Evolutionary conservation across 73 alveolate genomes (phyloP), one percentile per base, ranked within the genome.

Genomic region (Effrenium voratum): DNA sequence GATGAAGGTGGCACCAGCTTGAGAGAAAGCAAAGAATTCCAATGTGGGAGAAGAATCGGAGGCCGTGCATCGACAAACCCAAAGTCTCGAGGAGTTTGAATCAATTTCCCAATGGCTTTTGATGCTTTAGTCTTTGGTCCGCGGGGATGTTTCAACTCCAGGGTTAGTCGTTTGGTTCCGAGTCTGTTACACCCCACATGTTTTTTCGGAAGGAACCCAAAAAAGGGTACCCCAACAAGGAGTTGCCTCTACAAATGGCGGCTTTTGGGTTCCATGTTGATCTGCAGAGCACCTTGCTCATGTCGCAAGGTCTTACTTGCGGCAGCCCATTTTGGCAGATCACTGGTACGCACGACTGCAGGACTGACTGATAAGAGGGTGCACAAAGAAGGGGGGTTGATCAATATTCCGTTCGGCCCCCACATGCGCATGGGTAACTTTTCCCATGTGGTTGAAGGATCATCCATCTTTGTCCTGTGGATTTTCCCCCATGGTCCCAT

Each of bases 271-370:
- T 13, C 44, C 10, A 26, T 68, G 44, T 36, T 0, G 41, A 0
- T 30, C 22, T 12, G 44, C 34, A 68, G 41, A 2, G 44, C 34
- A 45, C 2, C 19, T 32, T 8, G 46, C 45, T 28, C 40, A 0
- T n/a, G 5, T 44, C 16, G 36, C 80, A 24, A 86, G 94, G 97
- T 90, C 97, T 0, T 90, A 90, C 44, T 55, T 90, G 52, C 86
- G 79, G 38, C 88, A 90, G 66, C 97, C 97, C 34, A 90, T 90
- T 46, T 76, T 90, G 44, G 72, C 97, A n/a, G 87, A 90, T 49
- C 86, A 36, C 57, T 90, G 97, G 97, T 90, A 90, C 76, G 45
- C 44, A n/a, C 97, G 97, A 43, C 73, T 90, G 73, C 66, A 90
- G 97, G 97, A 34, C 43, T 45, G 26, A 13, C n/a, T n/a, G n/a